Base-by-base conservation (phyloP, 192 early-diverging fungal genomes). In the Neocallimastix lanati region DNA sequence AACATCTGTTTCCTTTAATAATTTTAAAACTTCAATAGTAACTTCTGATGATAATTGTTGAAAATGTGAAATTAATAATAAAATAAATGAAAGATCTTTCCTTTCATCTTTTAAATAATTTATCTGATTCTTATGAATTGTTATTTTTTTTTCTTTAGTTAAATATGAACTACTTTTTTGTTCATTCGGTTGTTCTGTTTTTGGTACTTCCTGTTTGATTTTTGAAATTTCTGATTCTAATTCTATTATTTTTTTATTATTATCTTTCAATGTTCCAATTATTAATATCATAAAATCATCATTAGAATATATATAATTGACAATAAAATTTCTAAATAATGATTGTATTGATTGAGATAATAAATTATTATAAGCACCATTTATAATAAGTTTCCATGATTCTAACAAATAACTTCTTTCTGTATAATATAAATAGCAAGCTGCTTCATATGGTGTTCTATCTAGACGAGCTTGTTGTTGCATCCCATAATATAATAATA, bases 381-480 rank as follows among this genome's bases (percentile, higher is more conserved):
- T 84, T 78, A 93, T 80, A 76, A 94, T 84, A 29, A 82, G 84
- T 76, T 84, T 82, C 7, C 94, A 80, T 80, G 85, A 82, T 67
- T 85, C 80, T 25, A 94, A 84, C 67, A 91, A 81, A 29, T 90
- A 89, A 40, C 88, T 86, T 77, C 90, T 82, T 78, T 95, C 93
- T 37, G 82, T 80, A 81, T 91, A 89, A 82, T 90, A 95, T 78
- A 93, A 80, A 27, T 90, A 40, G 14, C 94, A 88, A 2, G 93
- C 89, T 0, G 90, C 88, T 38, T 93, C 90, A 28, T 87, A 86
- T 4, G 89, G 86, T 25, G 87, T 88, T 36, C 86, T 84, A 77
- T 91, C 87, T 58, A 89, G 91, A 35, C 83, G 82, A 79, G 90
- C 84, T 37, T 85, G 82, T 28, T 87, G 83, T 12, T 87, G 81